Percentiles rank a stretch among this genome's conserved stretches.
phyloP scores from a whole-genome alignment of 495 filamentous ascomycete genomes.

The Aspergillus carlsbadensis region DNA sequence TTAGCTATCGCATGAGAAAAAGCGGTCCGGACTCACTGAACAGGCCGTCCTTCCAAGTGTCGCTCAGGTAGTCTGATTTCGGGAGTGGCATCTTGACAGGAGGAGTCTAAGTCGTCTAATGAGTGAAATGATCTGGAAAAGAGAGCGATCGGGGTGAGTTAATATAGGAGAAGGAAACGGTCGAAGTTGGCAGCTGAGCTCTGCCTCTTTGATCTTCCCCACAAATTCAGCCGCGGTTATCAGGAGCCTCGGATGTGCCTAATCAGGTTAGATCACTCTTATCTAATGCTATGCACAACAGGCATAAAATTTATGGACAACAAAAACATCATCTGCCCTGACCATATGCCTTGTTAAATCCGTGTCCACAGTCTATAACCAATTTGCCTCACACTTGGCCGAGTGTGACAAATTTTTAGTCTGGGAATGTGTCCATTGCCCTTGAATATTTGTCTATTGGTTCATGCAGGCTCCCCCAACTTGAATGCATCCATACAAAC shows the following conservation, averaged over 20 bases:
- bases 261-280: background rate
- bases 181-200: background rate
- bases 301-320: background rate
- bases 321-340: too few species aligned
- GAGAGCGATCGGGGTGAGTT: background rate
- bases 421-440: too few species aligned
- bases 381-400: too few species aligned
- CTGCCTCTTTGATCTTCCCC: background rate
- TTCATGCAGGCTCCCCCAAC: background rate
- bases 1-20: conserved; percentile 4
- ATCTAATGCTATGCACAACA: conserved; percentile 3
- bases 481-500: conserved; percentile 5
- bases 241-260: conserved; percentile 1
- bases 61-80: conserved; percentile 72
- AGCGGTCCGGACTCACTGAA: conserved; percentile 55
- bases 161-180: background rate
- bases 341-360: too few species aligned
- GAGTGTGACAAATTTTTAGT: too few species aligned
- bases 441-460: conserved; percentile 7
- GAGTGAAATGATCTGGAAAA: background rate
- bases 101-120: background rate
- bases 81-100: conserved; percentile 52
- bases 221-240: conserved; percentile 7
- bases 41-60: conserved; percentile 80
- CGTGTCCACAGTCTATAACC: too few species aligned